Conservation (phyloP, 371 early-diverging fungal genomes). For the Apophysomyces trapeziformis region DNA sequence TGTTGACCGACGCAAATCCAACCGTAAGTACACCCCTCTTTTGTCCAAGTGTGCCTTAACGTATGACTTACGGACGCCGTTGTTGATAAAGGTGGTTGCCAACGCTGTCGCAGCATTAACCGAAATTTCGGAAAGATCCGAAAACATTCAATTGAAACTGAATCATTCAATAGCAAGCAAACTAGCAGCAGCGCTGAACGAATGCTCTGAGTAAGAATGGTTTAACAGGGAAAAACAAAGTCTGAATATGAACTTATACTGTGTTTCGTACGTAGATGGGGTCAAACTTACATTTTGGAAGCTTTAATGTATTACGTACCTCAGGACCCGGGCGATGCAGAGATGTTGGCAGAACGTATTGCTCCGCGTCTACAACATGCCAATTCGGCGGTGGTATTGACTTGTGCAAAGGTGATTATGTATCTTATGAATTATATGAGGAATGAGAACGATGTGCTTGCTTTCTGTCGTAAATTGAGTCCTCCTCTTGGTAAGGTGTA, state of each 20-base stretch:
- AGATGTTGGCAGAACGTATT: conserved; percentile 85
- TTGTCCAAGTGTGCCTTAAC: neutral
- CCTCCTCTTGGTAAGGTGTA: conserved; percentile 26
- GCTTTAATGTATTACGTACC: conserved; percentile 85
- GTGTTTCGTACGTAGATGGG: conserved; percentile 74
- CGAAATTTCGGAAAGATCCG: conserved; percentile 89
- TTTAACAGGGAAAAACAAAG: no score
- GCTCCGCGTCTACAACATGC: conserved; percentile 94
- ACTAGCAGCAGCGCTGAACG: conserved; percentile 92
- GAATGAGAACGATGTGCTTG: conserved; percentile 70
- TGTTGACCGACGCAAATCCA: conserved; percentile 93
- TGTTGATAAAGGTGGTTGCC: conserved; percentile 79
- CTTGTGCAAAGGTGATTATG: conserved; percentile 87
- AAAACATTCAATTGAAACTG: conserved; percentile 79
- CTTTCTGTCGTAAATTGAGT: conserved; percentile 49
- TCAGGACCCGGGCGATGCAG: conserved; percentile 83
- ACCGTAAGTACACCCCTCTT: conserved; percentile 55
- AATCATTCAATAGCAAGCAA: conserved; percentile 84
- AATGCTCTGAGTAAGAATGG: conserved; percentile 87
- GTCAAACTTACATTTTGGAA: conserved; percentile 92
- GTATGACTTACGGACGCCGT: neutral
- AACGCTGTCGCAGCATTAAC: conserved; percentile 94
- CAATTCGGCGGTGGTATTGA: conserved; percentile 94
- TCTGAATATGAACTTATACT: neutral
- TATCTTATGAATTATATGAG: conserved; percentile 90